Base-by-base conservation (phyloP, 176 grass and related monocot species). In the Tillandsia leiboldiana region DNA sequence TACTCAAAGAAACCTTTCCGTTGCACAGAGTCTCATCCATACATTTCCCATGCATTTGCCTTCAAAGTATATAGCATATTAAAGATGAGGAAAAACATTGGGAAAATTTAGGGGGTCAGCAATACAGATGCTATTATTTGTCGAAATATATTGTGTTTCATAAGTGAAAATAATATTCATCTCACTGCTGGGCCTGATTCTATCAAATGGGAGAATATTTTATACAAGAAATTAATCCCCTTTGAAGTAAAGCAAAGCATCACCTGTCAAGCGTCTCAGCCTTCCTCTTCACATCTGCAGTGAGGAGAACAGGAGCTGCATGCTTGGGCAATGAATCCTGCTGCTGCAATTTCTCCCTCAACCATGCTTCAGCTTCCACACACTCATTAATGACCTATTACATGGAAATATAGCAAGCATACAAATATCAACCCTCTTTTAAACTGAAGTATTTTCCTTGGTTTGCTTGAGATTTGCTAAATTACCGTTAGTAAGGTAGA, bases 181-280 rank as follows among this genome's bases (percentile, higher is more conserved):
- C 33, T 42, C 5, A 42, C 33, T 42, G 33, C 33, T 42, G 0
- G 33, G 8, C 4, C 33, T 42, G 33, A 42, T 42, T 42, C 33
- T 7, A 42, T 42, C 3, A n/a, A 56, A n/a, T 56, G 52, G 11
- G 12, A 56, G 15, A 5, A 23, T 18, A 61, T 14, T 18, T 48
- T 11, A 8, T 11, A 6, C 13, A 27, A 66, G 5, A 66, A 66
- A 33, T 48, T 13, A 12, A 5, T 33, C 26, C 26, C 24, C 33
- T 48, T 2, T 42, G 3, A 14, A 42, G 28, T 13, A 66, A 48
- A 7, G 12, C 12, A 7, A 10, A 17, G 17, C 11, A 15, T 71
- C 66, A 91, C 91, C 88, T 84, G 83, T 96, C 85, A 8, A 96
- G 80, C 29, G 80, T 51, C 78, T 96, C 91, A 10, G 80, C 88